A percentile compares a stretch with the other conserved stretches of the same genome.
phyloP scores from a whole-genome alignment of 169 alveolate species.

The Plasmodium billcollinsi region DNA sequence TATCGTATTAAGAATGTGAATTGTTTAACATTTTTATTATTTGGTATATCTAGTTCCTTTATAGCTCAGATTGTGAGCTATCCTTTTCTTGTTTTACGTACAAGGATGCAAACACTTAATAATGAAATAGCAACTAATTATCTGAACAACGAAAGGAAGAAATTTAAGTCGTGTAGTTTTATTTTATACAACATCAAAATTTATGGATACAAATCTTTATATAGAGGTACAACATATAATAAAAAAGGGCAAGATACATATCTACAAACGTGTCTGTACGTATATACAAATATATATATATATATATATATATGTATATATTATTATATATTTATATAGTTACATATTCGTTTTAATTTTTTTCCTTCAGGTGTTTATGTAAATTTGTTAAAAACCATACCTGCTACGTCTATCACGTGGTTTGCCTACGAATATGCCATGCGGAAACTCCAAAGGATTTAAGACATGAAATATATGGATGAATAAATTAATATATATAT shows the following conservation, averaged over 20 bases:
- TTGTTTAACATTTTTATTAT: conserved; percentile 49
- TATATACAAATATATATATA: no score
- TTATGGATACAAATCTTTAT: conserved; percentile 52
- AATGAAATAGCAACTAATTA: conserved; percentile 65
- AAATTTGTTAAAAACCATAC: conserved; percentile 49
- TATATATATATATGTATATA: no score
- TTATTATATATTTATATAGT: no score
- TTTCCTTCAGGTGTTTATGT: conserved; percentile 53
- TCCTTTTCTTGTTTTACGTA: conserved; percentile 59
- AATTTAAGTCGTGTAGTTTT: conserved; percentile 57
- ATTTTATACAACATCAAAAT: conserved; percentile 49
- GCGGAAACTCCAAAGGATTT: conserved; percentile 42
- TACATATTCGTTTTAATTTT: no score
- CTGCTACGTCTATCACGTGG: conserved; percentile 76
- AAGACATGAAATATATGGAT: background rate
- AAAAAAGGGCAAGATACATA: no score
- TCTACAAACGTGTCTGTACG: no score
- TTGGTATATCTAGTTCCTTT: conserved; percentile 65
- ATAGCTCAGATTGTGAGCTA: conserved; percentile 66
- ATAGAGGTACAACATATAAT: conserved; percentile 28
- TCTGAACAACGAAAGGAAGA: conserved; percentile 50
- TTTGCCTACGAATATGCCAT: conserved; percentile 63
- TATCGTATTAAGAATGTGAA: conserved; percentile 65
- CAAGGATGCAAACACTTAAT: conserved; percentile 68
- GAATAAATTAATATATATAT: background rate